phyloP scores from a whole-genome alignment of 257 asterid species.

The Ocimum tenuiflorum region DNA sequence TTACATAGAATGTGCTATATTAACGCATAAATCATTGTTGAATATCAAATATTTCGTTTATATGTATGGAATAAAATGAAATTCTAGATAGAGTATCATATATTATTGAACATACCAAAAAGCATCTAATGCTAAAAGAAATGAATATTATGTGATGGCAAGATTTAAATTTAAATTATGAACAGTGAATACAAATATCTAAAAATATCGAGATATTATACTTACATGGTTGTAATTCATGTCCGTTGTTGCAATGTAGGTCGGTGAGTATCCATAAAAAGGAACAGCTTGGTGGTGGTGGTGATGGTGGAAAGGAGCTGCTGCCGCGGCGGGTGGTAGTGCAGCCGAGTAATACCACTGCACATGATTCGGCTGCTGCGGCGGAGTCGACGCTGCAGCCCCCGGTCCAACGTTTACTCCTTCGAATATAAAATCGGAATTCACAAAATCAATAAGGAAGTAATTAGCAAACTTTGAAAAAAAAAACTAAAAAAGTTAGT shows the following conservation, averaged over 20 bases:
- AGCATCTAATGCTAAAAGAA: not conserved
- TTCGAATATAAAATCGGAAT: slow-evolving; percentile 7
- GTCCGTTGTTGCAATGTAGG: slow-evolving; percentile 59
- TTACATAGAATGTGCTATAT: too few relatives aligned
- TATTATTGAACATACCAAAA: not conserved
- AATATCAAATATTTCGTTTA: too few relatives aligned
- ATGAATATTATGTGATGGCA: too few relatives aligned
- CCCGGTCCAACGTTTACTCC: slow-evolving; percentile 63
- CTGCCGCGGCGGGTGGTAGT: slow-evolving; percentile 33
- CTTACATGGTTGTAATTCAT: slow-evolving; percentile 76
- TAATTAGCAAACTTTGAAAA: not conserved
- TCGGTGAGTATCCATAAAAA: slow-evolving; percentile 68
- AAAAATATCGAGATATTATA: not conserved
- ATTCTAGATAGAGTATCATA: not conserved
- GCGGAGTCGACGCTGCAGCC: slow-evolving; percentile 42
- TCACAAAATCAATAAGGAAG: not conserved
- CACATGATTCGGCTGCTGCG: slow-evolving; percentile 50
- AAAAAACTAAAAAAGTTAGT: not conserved
- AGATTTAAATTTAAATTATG: too few relatives aligned
- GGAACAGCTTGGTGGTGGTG: slow-evolving; percentile 64
- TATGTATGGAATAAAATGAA: too few relatives aligned
- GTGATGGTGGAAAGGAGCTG: slow-evolving; percentile 28
- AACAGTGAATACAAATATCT: not conserved
- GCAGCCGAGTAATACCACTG: slow-evolving; percentile 69
- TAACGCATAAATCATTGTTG: too few relatives aligned